Conservation (phyloP, 768 basidiomycete species). For the Phanerochaete carnosa region DNA sequence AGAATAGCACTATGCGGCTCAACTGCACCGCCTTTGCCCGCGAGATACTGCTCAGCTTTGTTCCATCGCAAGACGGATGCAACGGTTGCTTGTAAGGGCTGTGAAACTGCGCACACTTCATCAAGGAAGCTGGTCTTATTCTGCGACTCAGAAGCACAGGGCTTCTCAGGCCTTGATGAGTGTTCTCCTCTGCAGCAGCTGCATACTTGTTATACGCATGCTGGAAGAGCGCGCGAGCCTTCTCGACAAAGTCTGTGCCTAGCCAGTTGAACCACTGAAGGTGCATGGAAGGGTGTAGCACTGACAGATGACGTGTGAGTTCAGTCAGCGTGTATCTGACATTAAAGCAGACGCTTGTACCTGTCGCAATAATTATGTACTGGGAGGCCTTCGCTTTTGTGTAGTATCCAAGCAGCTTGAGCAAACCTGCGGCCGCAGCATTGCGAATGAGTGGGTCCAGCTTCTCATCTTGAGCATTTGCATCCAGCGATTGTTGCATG, state of each 20-base stretch:
- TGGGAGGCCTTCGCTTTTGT: constrained; percentile 21
- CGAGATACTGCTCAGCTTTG: not conserved
- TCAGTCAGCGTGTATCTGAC: not conserved
- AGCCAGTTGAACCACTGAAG: no score
- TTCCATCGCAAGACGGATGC: not conserved
- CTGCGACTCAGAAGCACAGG: not conserved
- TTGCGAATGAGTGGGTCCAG: constrained; percentile 11
- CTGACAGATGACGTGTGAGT: constrained; percentile 17
- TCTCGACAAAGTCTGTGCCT: not conserved
- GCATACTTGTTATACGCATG: constrained; percentile 12
- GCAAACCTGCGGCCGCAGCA: constrained; percentile 21
- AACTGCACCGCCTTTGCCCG: not conserved
- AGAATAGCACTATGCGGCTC: not conserved
- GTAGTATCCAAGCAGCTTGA: constrained; percentile 28
- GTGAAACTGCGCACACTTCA: not conserved
- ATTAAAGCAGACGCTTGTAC: constrained; percentile 18
- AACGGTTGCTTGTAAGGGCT: not conserved
- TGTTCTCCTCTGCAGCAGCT: not conserved
- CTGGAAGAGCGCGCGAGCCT: constrained; percentile 6
- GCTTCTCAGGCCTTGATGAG: not conserved
- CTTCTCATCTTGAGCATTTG: not conserved
- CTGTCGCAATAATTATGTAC: constrained; percentile 26
- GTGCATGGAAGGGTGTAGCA: constrained; percentile 24
- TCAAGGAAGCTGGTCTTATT: not conserved
- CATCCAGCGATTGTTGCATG: constrained; percentile 22